Base-by-base conservation (phyloP, 805 yeast species). In the Naumovozyma dairenensis region DNA sequence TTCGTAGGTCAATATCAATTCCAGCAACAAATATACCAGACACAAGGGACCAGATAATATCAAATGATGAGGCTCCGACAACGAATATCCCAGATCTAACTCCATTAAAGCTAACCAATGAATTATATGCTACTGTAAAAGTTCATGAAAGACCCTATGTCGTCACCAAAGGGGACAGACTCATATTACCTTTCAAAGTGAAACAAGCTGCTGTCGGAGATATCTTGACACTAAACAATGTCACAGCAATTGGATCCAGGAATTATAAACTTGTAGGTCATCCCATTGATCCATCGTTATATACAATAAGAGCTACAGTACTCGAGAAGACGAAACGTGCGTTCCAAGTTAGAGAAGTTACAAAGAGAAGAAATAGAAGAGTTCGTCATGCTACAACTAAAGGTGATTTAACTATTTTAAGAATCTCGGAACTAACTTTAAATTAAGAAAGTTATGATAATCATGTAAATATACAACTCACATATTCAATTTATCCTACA, bases 141-240 rank as follows among this genome's bases (percentile, higher is more conserved):
- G 71, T 92, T 25, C 92, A 85, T 63, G 74, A 79, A 58, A 76
- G 85, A 59, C 84, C 92, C 28, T 86, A 83, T 51, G 65, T 92
- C 40, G 92, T 92, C 13, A 86, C 97, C 17, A 74, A 78, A 45
- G 99, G 99, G 16, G 99, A 92, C 57, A 71, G 68, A 44, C 71
- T 92, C 33, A 70, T 76, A 16, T 59, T 92, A 25, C 96, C 96
- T 3, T 87, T 73, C 59, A 72, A 75, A 43, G 53, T 92, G 65
- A 79, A 76, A 48, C 72, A 74, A 34, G 92, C 80, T 8, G 68
- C 76, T 33, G 77, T 89, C 4, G 98, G 99, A 14, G 96, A 87
- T 57, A 66, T 67, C n/a, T 64, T 92, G 33, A 62, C 67, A 31
- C 69, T 92, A 53, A 74, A 72, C 41, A 78, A 85, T 47, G 86